phyloP scores from a whole-genome alignment of 108 stramenopile species.

The Nannochloropsis oceanica region DNA sequence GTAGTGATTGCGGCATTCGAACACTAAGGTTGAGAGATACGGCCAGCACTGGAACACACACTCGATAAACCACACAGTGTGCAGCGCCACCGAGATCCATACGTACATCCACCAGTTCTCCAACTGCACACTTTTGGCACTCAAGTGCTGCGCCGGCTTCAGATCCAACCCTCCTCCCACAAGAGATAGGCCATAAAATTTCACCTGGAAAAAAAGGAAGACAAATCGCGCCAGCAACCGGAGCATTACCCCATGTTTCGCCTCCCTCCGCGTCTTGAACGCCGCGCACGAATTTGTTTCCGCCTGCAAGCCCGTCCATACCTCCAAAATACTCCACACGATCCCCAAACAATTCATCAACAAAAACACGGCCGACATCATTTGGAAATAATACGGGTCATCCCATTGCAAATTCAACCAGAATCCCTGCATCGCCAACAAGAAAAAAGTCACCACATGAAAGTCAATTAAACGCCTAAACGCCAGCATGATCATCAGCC shows the following conservation, averaged over 20 bases:
- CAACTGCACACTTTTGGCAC: neutral
- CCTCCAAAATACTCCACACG: slow-evolving; percentile 70
- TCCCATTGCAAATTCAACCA: slow-evolving; percentile 76
- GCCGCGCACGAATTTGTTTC: slow-evolving; percentile 61
- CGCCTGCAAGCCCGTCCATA: slow-evolving; percentile 40
- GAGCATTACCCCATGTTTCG: slow-evolving; percentile 72
- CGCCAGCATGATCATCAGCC: slow-evolving; percentile 73
- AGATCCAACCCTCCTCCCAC: neutral
- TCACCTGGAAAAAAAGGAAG: slow-evolving; percentile 74
- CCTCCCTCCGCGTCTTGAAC: slow-evolving; percentile 68
- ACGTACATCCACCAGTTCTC: slow-evolving; percentile 54
- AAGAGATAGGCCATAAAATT: slow-evolving; percentile 53
- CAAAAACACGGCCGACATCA: slow-evolving; percentile 73
- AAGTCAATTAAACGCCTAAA: slow-evolving; percentile 77
- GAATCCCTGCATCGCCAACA: slow-evolving; percentile 71
- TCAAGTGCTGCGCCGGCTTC: neutral
- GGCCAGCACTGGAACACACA: neutral
- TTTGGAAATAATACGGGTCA: slow-evolving; percentile 59
- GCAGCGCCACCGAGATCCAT: slow-evolving; percentile 17
- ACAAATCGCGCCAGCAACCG: slow-evolving; percentile 63
- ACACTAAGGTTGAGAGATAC: neutral
- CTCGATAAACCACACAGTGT: neutral
- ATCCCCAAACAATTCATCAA: slow-evolving; percentile 68
- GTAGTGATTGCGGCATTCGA: neutral
- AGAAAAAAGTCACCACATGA: slow-evolving; percentile 83